These are phyloP conservation scores for Termitomyces sp. DNA, from an alignment of 768 basidiomycete species.

Conservation along the genomic window DNA sequence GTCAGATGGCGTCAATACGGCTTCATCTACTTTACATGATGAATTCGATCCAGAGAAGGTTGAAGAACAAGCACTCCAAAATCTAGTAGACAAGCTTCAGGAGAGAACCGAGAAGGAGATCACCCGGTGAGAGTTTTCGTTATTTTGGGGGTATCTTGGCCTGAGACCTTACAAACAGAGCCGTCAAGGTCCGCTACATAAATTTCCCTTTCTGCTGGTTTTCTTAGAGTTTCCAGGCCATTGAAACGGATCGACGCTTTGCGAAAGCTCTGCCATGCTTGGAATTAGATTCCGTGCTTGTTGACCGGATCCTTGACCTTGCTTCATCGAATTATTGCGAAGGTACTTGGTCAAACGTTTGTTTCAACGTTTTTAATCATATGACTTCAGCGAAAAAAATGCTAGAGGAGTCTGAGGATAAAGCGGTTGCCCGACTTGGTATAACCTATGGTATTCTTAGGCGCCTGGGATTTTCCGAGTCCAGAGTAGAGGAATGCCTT, in stretches of 20 bases:
- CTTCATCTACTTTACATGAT: conserved; percentile 15
- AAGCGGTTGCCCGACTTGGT: conserved; percentile 61
- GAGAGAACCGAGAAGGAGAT: conserved; percentile 89
- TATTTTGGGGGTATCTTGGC: not conserved
- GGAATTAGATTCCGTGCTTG: conserved; percentile 53
- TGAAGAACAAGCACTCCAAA: conserved; percentile 59
- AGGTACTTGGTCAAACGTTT: conserved; percentile 14
- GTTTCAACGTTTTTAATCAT: conserved; percentile 9
- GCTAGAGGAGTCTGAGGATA: conserved; percentile 63
- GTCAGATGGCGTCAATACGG: not conserved
- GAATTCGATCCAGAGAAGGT: conserved; percentile 30
- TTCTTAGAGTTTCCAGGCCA: conserved; percentile 38
- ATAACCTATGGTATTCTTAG: conserved; percentile 78
- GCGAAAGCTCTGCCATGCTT: conserved; percentile 57
- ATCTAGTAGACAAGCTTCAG: conserved; percentile 73
- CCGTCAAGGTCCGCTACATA: conserved; percentile 26
- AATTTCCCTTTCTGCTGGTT: not conserved
- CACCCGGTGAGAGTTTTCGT: conserved; percentile 38
- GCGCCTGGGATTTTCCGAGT: conserved; percentile 70
- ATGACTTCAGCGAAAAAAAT: conserved; percentile 24
- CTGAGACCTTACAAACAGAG: conserved; percentile 17
- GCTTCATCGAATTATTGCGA: conserved; percentile 30
- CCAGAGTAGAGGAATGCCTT: conserved; percentile 68
- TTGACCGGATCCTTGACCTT: conserved; percentile 55
- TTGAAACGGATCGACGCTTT: conserved; percentile 77